Evolutionary conservation across 2,329 filamentous ascomycete genomes (phyloP).

Genomic region (Westerdykella sp.): DNA sequence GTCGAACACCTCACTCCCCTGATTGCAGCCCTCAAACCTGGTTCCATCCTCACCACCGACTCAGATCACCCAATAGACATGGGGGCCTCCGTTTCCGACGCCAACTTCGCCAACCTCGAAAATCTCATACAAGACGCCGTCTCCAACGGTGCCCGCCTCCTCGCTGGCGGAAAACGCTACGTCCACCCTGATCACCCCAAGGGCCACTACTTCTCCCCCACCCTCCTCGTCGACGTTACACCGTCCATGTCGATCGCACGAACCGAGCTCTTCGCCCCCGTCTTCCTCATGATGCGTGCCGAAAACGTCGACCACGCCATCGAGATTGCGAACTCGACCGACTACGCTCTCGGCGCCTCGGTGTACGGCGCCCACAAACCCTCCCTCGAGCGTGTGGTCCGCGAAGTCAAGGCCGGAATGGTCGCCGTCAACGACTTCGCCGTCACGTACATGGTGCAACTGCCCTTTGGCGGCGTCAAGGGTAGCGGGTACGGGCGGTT

Average conservation of each 20-base stretch:
- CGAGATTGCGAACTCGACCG: constrained; percentile 70
- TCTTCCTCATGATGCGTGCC: constrained; percentile 80
- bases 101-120: constrained; percentile 70
- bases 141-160: constrained; percentile 66
- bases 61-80: constrained; percentile 58
- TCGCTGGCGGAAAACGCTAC: constrained; percentile 70
- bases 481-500: constrained; percentile 90
- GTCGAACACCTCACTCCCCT: constrained; percentile 64
- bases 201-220: constrained; percentile 90
- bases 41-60: constrained; percentile 54
- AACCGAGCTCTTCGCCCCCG: constrained; percentile 86
- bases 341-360: constrained; percentile 78
- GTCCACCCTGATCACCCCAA: constrained; percentile 65
- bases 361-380: constrained; percentile 68
- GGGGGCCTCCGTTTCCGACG: constrained; percentile 81
- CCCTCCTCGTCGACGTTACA: constrained; percentile 84
- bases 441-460: constrained; percentile 83
- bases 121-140: constrained; percentile 71
- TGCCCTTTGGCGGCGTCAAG: constrained; percentile 88
- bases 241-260: constrained; percentile 79
- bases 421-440: constrained; percentile 95
- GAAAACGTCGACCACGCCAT: constrained; percentile 61
- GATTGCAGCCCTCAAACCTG: constrained; percentile 68
- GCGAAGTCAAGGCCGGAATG: constrained; percentile 74
- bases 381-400: constrained; percentile 58